phyloP scores from a whole-genome alignment of 768 basidiomycete genomes.

The Tubosaeta brunneosetosa region DNA sequence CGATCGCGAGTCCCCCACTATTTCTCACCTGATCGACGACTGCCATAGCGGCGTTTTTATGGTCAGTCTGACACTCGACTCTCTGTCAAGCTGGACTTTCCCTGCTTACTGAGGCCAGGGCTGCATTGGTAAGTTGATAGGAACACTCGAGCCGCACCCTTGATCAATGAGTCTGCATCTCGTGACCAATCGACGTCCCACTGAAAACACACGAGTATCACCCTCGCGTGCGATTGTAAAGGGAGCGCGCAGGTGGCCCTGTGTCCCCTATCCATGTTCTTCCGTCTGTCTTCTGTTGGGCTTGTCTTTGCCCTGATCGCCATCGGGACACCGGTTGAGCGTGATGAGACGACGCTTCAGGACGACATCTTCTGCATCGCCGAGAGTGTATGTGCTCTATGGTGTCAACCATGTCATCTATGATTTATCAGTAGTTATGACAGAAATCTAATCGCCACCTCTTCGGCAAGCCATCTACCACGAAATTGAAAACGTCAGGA shows the following conservation, averaged over 20 bases:
- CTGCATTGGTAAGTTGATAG: background rate
- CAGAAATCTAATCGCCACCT: background rate
- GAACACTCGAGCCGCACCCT: background rate
- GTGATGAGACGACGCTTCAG: background rate
- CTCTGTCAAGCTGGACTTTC: too few relatives aligned
- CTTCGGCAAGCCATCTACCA: background rate
- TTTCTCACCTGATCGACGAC: background rate
- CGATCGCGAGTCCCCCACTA: background rate
- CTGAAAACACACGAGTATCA: background rate
- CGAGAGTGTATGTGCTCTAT: background rate
- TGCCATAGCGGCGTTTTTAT: background rate
- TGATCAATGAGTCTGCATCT: background rate
- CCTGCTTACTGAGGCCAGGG: background rate
- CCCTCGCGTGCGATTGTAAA: background rate
- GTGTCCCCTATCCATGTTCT: conserved; percentile 3
- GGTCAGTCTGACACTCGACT: background rate
- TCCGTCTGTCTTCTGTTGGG: conserved; percentile 8
- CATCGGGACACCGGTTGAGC: conserved; percentile 12
- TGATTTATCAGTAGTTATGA: too few relatives aligned
- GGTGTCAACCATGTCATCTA: background rate
- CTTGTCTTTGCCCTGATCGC: conserved; percentile 8
- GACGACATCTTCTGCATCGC: background rate
- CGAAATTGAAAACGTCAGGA: rapidly evolving
- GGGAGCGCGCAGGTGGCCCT: background rate
- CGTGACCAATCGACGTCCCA: background rate